phyloP scores from a whole-genome alignment of 768 basidiomycete species.

The Suillus alpinus region DNA sequence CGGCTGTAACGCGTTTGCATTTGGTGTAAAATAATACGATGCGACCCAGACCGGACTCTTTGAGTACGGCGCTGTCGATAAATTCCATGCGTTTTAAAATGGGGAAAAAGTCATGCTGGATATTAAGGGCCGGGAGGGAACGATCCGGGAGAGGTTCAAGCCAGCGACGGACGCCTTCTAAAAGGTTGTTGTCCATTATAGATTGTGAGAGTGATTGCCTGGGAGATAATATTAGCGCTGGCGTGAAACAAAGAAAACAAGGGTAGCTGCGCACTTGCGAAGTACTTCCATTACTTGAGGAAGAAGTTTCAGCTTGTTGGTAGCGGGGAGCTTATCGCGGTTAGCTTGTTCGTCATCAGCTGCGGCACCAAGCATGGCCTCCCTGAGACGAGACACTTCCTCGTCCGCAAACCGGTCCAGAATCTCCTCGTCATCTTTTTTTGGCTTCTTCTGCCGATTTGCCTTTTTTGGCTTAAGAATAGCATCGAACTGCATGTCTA shows the following conservation, averaged over 20 bases:
- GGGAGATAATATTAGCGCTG: not conserved
- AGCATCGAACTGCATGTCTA: constrained; percentile 84
- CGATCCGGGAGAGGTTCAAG: constrained; percentile 92
- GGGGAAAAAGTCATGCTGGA: constrained; percentile 88
- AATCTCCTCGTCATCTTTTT: constrained; percentile 78
- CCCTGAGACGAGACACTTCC: constrained; percentile 84
- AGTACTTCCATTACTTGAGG: constrained; percentile 91
- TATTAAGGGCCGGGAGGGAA: constrained; percentile 92
- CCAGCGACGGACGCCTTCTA: constrained; percentile 87
- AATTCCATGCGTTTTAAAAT: constrained; percentile 86
- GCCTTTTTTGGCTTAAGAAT: constrained; percentile 81
- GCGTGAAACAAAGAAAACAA: constrained; percentile 4
- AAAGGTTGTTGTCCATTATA: constrained; percentile 91
- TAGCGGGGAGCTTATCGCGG: constrained; percentile 75
- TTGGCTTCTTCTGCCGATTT: constrained; percentile 60
- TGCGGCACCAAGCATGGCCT: constrained; percentile 84
- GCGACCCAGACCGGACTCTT: constrained; percentile 86
- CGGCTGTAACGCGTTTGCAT: constrained; percentile 82
- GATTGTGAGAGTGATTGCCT: constrained; percentile 86
- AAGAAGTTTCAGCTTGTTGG: constrained; percentile 78
- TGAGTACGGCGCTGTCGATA: constrained; percentile 87
- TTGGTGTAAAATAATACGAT: constrained; percentile 95
- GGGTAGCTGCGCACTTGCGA: constrained; percentile 69
- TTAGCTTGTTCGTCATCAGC: constrained; percentile 83
- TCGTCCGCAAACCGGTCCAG: constrained; percentile 88